These are phyloP conservation scores for Pilobolus umbonatus DNA, from an alignment of 192 early-diverging fungal species.

Conservation along the genomic window DNA sequence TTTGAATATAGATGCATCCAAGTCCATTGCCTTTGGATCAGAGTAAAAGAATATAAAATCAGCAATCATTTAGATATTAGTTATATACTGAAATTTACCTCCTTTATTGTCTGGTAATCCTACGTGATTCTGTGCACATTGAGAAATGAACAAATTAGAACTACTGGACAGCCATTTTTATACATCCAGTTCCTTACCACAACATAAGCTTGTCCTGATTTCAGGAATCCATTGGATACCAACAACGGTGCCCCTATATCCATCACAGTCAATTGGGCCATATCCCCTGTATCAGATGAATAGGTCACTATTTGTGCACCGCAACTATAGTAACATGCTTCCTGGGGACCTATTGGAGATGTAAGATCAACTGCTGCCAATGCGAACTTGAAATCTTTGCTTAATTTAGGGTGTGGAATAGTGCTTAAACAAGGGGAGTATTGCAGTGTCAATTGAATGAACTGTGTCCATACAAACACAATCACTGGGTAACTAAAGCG, in stretches of 20 bases:
- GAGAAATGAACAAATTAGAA: background rate
- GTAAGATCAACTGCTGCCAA: constrained; percentile 5
- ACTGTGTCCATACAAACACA: no score
- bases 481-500: no score
- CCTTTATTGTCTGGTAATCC: constrained; percentile 7
- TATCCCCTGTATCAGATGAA: background rate
- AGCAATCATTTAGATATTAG: background rate
- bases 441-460: no score
- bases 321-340: constrained; percentile 22
- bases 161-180: background rate
- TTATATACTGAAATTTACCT: constrained; percentile 3
- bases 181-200: constrained; percentile 1
- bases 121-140: constrained; percentile 15
- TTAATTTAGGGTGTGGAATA: no score
- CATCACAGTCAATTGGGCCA: constrained; percentile 7
- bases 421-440: no score
- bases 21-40: constrained; percentile 11
- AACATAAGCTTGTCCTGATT: constrained; percentile 5
- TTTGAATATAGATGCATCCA: constrained; percentile 16
- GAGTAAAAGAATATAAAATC: background rate
- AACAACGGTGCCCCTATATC: constrained; percentile 4
- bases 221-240: constrained; percentile 2
- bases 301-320: constrained; percentile 8
- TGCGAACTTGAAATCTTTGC: constrained; percentile 8
- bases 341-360: background rate